Conservation (phyloP, 169 alveolate genomes). For the Theileria sp. region DNA sequence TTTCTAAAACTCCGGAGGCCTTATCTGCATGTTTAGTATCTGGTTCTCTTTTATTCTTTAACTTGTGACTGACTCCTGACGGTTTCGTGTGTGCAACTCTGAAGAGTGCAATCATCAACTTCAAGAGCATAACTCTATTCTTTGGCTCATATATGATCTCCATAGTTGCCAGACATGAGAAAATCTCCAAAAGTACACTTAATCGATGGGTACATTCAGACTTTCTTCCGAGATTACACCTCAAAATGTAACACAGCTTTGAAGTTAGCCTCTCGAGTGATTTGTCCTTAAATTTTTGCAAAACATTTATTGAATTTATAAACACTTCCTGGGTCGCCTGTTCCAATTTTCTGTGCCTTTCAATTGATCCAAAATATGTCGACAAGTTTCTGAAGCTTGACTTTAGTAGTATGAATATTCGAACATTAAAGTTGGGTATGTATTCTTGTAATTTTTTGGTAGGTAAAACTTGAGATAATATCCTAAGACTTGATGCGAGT, state of each 20-base stretch:
- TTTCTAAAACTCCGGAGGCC: conserved; percentile 25
- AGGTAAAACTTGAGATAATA: conserved; percentile 18
- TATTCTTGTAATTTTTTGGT: background rate
- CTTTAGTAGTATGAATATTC: background rate
- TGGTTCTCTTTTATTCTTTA: background rate
- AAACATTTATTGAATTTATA: background rate
- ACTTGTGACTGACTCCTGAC: background rate
- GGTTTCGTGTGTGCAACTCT: conserved; percentile 36
- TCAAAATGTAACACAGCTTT: conserved; percentile 35
- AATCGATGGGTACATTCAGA: conserved; percentile 32
- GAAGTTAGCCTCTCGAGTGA: conserved; percentile 17
- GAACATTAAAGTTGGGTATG: background rate
- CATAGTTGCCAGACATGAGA: conserved; percentile 9
- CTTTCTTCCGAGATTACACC: conserved; percentile 35
- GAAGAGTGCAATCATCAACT: conserved; percentile 16
- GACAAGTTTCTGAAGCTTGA: conserved; percentile 44
- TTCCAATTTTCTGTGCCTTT: conserved; percentile 50
- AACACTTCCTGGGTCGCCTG: conserved; percentile 23
- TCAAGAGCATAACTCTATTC: conserved; percentile 33
- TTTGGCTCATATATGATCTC: conserved; percentile 15
- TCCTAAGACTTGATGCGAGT: conserved; percentile 49
- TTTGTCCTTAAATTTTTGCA: background rate
- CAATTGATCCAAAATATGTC: conserved; percentile 25
- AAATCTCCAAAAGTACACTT: conserved; percentile 8
- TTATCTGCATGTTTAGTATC: conserved; percentile 7